phyloP scores from a whole-genome alignment of 2,329 filamentous ascomycete genomes.

The Herpotrichia juniperi region DNA sequence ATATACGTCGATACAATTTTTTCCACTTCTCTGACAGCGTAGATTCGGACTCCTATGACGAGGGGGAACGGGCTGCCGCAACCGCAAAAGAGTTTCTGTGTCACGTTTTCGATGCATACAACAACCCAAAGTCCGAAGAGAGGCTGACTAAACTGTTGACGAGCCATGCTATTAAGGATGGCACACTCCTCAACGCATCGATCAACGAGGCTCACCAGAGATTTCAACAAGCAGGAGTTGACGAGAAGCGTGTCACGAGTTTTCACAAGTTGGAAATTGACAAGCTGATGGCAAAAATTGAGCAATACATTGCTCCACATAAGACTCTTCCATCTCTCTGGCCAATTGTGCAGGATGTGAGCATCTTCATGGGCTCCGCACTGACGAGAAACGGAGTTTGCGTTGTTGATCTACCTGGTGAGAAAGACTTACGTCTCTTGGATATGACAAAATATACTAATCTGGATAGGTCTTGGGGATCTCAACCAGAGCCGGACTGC shows the following conservation, averaged over 20 bases:
- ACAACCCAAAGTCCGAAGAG: constrained; percentile 1
- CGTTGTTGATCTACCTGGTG: constrained; percentile 17
- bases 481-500: constrained; percentile 14
- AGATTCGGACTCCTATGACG: constrained; percentile 4
- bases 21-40: constrained; percentile 12
- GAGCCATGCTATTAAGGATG: neutral
- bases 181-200: neutral
- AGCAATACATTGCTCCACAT: constrained; percentile 3
- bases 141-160: neutral
- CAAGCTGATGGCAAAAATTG: neutral
- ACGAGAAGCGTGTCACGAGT: neutral
- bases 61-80: constrained; percentile 6
- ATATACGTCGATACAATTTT: constrained; percentile 12
- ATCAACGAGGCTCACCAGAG: constrained; percentile 4
- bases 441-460: no score
- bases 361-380: constrained; percentile 1
- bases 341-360: constrained; percentile 10
- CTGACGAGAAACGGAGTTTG: constrained; percentile 9
- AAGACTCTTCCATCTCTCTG: constrained; percentile 2
- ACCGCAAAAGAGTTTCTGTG: constrained; percentile 10
- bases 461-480: constrained; percentile 13
- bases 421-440: neutral
- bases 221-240: constrained; percentile 4
- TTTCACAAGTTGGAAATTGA: constrained; percentile 1
- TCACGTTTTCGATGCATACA: constrained; percentile 1